Percentiles rank a stretch among this genome's conserved stretches.
These are phyloP conservation scores for Pythium plurisporium DNA, from an alignment of 352 stramenopile genomes.

Conservation along the genomic window DNA sequence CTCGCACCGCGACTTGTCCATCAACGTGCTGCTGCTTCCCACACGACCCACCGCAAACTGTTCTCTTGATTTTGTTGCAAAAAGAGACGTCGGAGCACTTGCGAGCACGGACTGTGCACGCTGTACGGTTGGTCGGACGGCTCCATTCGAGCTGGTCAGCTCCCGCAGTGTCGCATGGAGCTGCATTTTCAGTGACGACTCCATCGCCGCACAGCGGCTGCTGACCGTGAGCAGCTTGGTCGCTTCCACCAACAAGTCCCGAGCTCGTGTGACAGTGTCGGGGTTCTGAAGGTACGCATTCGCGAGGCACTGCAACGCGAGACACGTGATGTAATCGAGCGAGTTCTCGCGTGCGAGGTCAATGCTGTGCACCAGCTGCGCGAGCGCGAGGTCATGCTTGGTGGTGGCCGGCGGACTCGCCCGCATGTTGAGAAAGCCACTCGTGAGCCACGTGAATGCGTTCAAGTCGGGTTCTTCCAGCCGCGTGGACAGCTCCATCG, in stretches of 20 bases:
- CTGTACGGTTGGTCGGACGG: not conserved
- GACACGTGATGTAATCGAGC: conserved; percentile 26
- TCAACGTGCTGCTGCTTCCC: conserved; percentile 22
- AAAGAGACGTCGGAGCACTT: not conserved
- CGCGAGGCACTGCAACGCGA: conserved; percentile 34
- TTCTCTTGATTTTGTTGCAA: not conserved
- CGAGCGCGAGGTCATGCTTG: conserved; percentile 22
- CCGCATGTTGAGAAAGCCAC: conserved; percentile 40
- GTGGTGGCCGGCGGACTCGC: not conserved
- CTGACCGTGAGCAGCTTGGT: conserved; percentile 24
- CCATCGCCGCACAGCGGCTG: conserved; percentile 16
- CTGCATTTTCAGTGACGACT: conserved; percentile 38
- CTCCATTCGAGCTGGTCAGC: not conserved
- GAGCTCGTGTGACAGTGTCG: not conserved
- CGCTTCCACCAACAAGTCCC: conserved; percentile 27
- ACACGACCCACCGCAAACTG: not conserved
- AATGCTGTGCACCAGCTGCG: conserved; percentile 31
- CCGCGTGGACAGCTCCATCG: conserved; percentile 31
- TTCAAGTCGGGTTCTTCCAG: conserved; percentile 44
- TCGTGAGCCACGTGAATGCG: conserved; percentile 41
- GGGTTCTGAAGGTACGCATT: not conserved
- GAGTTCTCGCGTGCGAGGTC: conserved; percentile 33
- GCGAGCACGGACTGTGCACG: conserved; percentile 9
- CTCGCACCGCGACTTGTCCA: conserved; percentile 3
- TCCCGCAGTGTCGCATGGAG: conserved; percentile 39